Percentiles rank a stretch among this genome's conserved stretches.
Conservation (phyloP, 352 stramenopile species). For the Pythium biforme region DNA sequence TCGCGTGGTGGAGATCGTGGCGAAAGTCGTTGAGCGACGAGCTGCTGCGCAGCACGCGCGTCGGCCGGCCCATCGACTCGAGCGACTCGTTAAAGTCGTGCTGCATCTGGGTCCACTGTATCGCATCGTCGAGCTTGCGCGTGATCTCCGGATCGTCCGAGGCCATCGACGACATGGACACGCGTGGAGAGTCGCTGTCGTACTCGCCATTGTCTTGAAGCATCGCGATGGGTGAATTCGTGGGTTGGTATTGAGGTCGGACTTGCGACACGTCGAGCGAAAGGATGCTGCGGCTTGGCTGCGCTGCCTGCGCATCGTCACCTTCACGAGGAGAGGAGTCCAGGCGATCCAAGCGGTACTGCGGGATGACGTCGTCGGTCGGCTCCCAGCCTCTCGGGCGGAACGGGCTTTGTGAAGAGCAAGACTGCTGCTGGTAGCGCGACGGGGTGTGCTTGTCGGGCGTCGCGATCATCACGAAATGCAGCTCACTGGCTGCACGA, state of each 20-base stretch:
- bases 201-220: conserved; percentile 15
- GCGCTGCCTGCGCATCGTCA: neutral
- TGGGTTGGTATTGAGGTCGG: neutral
- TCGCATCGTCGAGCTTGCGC: conserved; percentile 8
- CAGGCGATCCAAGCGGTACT: conserved; percentile 14
- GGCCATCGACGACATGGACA: conserved; percentile 16
- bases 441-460: conserved; percentile 13
- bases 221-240: conserved; percentile 4
- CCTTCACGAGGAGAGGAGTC: conserved; percentile 15
- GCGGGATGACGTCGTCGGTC: conserved; percentile 9
- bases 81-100: neutral
- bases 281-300: neutral
- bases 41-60: conserved; percentile 15
- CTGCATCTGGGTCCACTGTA: neutral
- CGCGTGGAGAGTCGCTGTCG: conserved; percentile 16
- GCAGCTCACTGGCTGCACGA: conserved; percentile 8
- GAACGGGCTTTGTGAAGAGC: neutral
- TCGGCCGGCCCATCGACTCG: neutral
- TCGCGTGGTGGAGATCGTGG: conserved; percentile 27
- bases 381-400: neutral
- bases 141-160: conserved; percentile 14
- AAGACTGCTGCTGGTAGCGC: neutral
- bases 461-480: conserved; percentile 23
- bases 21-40: conserved; percentile 32
- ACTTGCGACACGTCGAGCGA: neutral